Percentiles rank a stretch among this genome's conserved stretches.
These are phyloP conservation scores for Hibiscus syriacus DNA, from an alignment of 345 rosid species.

Conservation along the genomic window DNA sequence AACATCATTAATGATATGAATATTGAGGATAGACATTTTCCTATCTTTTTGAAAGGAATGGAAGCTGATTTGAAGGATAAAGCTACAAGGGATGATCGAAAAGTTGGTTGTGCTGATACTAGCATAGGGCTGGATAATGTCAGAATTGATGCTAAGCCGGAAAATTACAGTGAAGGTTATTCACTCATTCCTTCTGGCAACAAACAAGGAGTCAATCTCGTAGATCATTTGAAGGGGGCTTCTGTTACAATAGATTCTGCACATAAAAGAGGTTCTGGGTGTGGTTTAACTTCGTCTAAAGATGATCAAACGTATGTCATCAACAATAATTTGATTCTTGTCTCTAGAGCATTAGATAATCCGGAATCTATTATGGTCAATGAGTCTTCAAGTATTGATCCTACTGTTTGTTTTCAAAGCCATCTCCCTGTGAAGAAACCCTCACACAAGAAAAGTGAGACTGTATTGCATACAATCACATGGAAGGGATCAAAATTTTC, in stretches of 20 bases:
- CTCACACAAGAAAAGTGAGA: constrained; percentile 17
- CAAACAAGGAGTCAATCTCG: constrained; percentile 7
- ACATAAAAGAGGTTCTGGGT: constrained; percentile 10
- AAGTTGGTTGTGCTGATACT: constrained; percentile 9
- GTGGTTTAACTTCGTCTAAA: constrained; percentile 12
- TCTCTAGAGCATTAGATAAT: constrained; percentile 5
- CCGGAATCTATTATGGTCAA: constrained; percentile 7
- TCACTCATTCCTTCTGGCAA: constrained; percentile 5
- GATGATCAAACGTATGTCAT: constrained; percentile 6
- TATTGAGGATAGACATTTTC: constrained; percentile 14
- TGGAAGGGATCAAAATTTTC: constrained; percentile 18
- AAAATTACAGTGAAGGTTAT: constrained; percentile 11
- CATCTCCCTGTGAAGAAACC: constrained; percentile 5
- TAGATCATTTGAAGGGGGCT: constrained; percentile 15
- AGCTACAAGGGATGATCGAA: constrained; percentile 11
- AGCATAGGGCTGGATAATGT: too few species aligned
- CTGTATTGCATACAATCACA: constrained; percentile 14
- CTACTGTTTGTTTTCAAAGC: constrained; percentile 11
- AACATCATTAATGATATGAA: constrained; percentile 7
- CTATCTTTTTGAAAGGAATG: constrained; percentile 13
- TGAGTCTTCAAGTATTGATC: constrained; percentile 15
- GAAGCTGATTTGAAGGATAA: constrained; percentile 13
- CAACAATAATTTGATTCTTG: constrained; percentile 10
- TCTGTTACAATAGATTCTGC: not conserved
- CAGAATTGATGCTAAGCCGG: not conserved